Percentiles rank a stretch among this genome's conserved stretches.
phyloP scores from a whole-genome alignment of 768 basidiomycete genomes.

The Termitomyces sp. region DNA sequence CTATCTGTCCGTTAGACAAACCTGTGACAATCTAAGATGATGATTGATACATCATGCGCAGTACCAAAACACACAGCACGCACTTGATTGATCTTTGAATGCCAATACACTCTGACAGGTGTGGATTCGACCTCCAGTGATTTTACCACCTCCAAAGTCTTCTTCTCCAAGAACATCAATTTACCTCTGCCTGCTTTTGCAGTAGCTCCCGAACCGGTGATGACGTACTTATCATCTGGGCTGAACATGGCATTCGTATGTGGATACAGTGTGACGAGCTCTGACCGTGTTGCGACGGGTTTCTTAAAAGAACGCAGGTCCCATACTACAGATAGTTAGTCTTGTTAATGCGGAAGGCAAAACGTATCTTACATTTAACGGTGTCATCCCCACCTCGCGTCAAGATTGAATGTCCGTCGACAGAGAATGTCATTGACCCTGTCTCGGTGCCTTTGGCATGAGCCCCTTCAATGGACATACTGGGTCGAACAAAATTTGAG shows the following conservation, averaged over 20 bases:
- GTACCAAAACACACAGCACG: conserved; percentile 20
- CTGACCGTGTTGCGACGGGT: conserved; percentile 65
- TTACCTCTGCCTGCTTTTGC: conserved; percentile 65
- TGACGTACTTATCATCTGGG: conserved; percentile 84
- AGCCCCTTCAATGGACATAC: conserved; percentile 79
- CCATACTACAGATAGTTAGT: conserved; percentile 63
- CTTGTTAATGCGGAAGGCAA: neutral
- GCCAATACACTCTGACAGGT: conserved; percentile 92
- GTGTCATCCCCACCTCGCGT: conserved; percentile 95
- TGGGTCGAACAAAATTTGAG: conserved; percentile 92
- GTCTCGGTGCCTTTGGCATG: conserved; percentile 85
- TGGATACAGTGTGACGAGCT: conserved; percentile 76
- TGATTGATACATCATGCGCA: conserved; percentile 1
- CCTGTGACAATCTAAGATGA: conserved; percentile 75
- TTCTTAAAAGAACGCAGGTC: conserved; percentile 89
- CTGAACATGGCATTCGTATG: conserved; percentile 94
- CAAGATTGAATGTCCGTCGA: conserved; percentile 80
- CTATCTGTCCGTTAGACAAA: conserved; percentile 81
- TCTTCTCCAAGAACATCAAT: conserved; percentile 69
- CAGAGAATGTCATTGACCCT: conserved; percentile 82
- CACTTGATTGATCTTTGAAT: conserved; percentile 96
- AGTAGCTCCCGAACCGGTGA: conserved; percentile 76
- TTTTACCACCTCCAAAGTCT: conserved; percentile 64
- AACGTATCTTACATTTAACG: conserved; percentile 72
- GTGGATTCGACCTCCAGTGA: conserved; percentile 65